phyloP scores from a whole-genome alignment of 164 flowering plant genomes.

The Stephania cephalantha region DNA sequence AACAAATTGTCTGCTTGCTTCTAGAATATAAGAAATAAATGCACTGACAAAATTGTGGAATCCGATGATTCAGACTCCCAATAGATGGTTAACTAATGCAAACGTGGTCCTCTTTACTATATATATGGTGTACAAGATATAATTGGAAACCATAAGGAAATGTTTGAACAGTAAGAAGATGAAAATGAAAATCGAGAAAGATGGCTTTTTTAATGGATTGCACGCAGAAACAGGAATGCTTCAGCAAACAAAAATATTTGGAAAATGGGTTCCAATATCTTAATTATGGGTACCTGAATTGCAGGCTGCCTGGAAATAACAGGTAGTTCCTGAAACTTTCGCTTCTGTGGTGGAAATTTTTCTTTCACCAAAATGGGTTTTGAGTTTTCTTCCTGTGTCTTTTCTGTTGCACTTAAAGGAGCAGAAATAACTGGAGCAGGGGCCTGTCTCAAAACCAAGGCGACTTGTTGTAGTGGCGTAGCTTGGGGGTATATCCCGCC shows the following conservation, averaged over 20 bases:
- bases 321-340: constrained; percentile 92
- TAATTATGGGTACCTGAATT: constrained; percentile 48
- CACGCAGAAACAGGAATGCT: neutral
- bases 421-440: constrained; percentile 34
- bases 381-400: constrained; percentile 18
- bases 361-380: constrained; percentile 32
- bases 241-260: neutral
- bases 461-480: constrained; percentile 95
- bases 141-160: neutral
- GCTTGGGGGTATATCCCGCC: constrained; percentile 97
- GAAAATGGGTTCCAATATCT: neutral
- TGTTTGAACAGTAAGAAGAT: neutral
- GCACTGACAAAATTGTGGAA: neutral
- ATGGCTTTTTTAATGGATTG: neutral
- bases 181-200: neutral
- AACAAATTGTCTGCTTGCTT: neutral
- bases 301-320: constrained; percentile 34
- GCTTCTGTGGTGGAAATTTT: constrained; percentile 47
- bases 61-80: neutral
- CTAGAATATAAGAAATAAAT: neutral
- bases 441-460: constrained; percentile 75
- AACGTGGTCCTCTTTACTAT: neutral
- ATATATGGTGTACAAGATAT: neutral
- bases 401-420: constrained; percentile 32
- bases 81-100: neutral